A percentile compares a stretch with the other conserved stretches of the same genome.
Evolutionary conservation across 2,329 filamentous ascomycete species (phyloP).

Genomic region (Chaetoscypha palmicola): DNA sequence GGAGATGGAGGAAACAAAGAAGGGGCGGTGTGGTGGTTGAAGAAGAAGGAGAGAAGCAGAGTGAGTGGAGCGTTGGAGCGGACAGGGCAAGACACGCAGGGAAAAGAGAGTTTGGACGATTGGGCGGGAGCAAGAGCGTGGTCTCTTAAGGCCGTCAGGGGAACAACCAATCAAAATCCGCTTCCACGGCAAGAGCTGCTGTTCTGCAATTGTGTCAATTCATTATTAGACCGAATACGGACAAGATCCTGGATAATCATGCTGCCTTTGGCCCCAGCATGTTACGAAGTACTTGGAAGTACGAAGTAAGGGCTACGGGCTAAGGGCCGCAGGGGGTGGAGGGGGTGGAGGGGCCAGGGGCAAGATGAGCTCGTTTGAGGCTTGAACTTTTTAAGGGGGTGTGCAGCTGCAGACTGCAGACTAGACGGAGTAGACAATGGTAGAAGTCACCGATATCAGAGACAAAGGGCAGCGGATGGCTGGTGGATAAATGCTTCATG

Average conservation of each 20-base stretch:
- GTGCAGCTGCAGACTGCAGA: background rate
- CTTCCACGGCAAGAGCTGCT: background rate
- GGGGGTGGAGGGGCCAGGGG: too few relatives aligned
- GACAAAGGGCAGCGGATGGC: too few relatives aligned
- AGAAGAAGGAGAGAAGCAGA: conserved; percentile 5
- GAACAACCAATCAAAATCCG: conserved; percentile 1
- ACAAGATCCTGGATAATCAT: background rate
- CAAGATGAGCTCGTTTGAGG: too few relatives aligned
- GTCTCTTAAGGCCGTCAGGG: background rate
- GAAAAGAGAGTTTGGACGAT: conserved; percentile 18
- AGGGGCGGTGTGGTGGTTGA: conserved; percentile 17
- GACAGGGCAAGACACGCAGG: too few relatives aligned
- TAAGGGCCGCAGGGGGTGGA: too few relatives aligned
- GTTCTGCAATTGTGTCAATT: background rate
- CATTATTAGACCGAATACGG: background rate
- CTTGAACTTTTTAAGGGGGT: background rate
- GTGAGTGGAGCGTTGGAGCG: conserved; percentile 6
- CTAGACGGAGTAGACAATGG: background rate
- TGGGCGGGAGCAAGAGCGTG: conserved; percentile 10
- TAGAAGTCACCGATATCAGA: background rate
- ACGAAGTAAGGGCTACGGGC: too few relatives aligned
- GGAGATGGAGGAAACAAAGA: conserved; percentile 17
- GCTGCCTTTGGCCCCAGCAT: background rate
- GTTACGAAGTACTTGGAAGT: too few relatives aligned
- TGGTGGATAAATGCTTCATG: too few relatives aligned